Percentiles rank a stretch among this genome's conserved stretches.
phyloP scores from a whole-genome alignment of 78 protist genomes.

The Carpediemonas membranifera region DNA sequence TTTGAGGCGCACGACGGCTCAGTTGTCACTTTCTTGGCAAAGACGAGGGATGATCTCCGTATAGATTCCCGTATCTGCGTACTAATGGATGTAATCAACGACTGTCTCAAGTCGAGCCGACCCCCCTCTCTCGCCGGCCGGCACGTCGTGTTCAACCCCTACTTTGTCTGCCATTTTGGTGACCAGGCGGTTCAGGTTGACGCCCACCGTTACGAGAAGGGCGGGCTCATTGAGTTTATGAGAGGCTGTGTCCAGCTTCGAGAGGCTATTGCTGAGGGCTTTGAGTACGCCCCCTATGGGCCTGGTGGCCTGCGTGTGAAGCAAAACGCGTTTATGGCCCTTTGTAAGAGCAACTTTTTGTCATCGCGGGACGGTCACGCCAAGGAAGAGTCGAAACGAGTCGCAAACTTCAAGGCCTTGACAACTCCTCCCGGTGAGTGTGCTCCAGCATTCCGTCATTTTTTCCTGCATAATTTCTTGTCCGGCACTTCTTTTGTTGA shows the following conservation, averaged over 20 bases:
- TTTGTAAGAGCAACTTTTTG: background rate
- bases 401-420: background rate
- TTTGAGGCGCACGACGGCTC: too few relatives aligned
- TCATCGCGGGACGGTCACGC: background rate
- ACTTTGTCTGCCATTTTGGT: too few relatives aligned
- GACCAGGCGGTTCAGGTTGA: too few relatives aligned
- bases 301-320: background rate
- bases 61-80: constrained; percentile 18
- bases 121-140: too few relatives aligned
- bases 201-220: too few relatives aligned
- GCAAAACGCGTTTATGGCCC: background rate
- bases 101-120: background rate
- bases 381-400: background rate
- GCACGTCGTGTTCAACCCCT: too few relatives aligned
- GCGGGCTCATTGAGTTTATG: constrained; percentile 87
- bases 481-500: constrained; percentile 68
- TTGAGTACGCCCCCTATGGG: constrained; percentile 12
- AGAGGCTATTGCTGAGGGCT: background rate
- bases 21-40: background rate
- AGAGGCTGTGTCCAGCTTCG: constrained; percentile 35
- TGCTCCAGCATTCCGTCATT: constrained; percentile 37
- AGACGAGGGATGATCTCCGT: constrained; percentile 17
- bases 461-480: constrained; percentile 61
- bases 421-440: background rate
- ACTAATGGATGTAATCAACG: background rate